Evolutionary conservation across 2,329 filamentous ascomycete species (phyloP), one percentile per base, ranked within the genome.

Genomic region (Leptographium procerum): DNA sequence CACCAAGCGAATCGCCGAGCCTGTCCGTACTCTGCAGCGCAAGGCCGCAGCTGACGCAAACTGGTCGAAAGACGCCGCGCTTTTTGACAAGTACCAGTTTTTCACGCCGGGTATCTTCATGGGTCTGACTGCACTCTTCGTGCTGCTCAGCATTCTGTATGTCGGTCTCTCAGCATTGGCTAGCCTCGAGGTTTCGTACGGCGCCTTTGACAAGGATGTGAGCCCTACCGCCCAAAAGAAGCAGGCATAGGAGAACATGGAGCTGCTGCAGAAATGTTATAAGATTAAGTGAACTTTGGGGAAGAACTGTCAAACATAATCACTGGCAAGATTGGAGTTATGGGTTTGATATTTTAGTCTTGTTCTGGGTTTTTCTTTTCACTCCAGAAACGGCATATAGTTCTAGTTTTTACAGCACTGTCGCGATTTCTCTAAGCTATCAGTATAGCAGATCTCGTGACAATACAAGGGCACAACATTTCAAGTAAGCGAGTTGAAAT

Each of bases 131-230:
- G 85, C 85, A 26, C 75, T 82, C 3, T 70, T 94, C 22, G 70
- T 96, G 45, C 78, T 96, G 54, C 73, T 95, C 61, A 75, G 82
- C 31, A 91, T 97, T 64, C 76, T 96, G 7, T 86, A 86, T 64
- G 85, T 91, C 59, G 94, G 87, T 16, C 74, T 97, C 58, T 82
- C 73, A 60, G 91, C 88, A 16, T 77, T 97, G 14, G 77, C 82
- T 8, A 92, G 89, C 64, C 78, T 99, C 22, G 80, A 96, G 70
- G 89, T 97, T 33, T 88, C 89, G 1, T 97, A 97, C 71, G 90
- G 88, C 62, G 91, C 94, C 1, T 99, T 97, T 69, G 92, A 95
- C 70, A 96, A 96, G 78, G 92, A 96, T 66, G 95, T 90, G 78
- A 89, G 91, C 0, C 89, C 90, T n/a, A 78, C 84, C 43, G 87